phyloP scores from a whole-genome alignment of 345 rosid species.

The Passiflora organensis region DNA sequence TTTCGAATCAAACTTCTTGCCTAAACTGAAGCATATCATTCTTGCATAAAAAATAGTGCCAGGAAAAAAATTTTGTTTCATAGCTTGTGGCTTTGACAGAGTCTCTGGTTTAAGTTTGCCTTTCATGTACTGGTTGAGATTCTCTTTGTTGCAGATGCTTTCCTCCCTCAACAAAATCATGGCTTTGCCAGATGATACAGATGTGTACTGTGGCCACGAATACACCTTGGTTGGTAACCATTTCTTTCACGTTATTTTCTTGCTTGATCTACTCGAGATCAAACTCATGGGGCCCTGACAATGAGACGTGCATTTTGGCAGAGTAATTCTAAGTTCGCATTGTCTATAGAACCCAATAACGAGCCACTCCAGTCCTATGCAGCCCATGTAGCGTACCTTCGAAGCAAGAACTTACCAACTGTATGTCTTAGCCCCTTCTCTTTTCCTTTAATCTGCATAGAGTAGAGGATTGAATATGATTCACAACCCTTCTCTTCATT shows the following conservation, averaged over 20 bases:
- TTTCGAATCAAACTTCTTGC: no score
- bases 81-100: no score
- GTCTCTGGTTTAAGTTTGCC: neutral
- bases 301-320: constrained; percentile 27
- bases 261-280: constrained; percentile 12
- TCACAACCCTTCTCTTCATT: neutral
- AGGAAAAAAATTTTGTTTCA: no score
- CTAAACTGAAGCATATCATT: no score
- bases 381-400: constrained; percentile 69
- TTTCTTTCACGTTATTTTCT: neutral
- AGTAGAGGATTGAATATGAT: neutral
- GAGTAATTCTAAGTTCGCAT: constrained; percentile 86
- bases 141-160: constrained; percentile 59
- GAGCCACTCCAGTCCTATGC: constrained; percentile 79
- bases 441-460: neutral
- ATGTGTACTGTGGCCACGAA: constrained; percentile 84
- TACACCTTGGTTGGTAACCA: constrained; percentile 72
- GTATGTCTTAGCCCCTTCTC: constrained; percentile 31
- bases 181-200: constrained; percentile 81
- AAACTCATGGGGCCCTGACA: constrained; percentile 6
- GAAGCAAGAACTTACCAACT: constrained; percentile 76
- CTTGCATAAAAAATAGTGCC: no score
- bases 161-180: constrained; percentile 69
- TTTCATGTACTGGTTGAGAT: neutral
- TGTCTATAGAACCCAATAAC: constrained; percentile 86